Evolutionary conservation across 179 eudicot species (phyloP).

Genomic region (Beta lomatogona): DNA sequence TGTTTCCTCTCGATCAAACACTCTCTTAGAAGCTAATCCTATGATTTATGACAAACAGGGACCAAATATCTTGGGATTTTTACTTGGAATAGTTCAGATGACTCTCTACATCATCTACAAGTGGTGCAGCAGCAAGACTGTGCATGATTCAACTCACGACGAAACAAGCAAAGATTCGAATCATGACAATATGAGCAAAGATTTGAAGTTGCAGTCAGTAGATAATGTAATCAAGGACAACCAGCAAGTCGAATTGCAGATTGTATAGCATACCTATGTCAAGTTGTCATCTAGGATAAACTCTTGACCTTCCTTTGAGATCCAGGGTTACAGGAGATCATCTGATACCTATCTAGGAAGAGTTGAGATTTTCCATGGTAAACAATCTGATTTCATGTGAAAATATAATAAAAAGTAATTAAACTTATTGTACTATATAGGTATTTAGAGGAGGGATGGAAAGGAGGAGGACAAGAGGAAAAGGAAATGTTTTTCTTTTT

Average conservation of each 20-base stretch:
- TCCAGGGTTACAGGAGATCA: constrained; percentile 5
- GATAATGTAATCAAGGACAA: constrained; percentile 16
- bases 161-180: constrained; percentile 25
- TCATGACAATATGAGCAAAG: constrained; percentile 26
- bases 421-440: not conserved
- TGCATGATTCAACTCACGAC: constrained; percentile 18
- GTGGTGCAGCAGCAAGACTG: constrained; percentile 22
- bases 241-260: constrained; percentile 35
- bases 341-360: constrained; percentile 16
- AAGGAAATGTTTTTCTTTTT: not conserved
- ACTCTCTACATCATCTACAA: constrained; percentile 56
- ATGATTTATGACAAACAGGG: constrained; percentile 39
- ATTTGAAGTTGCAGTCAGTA: constrained; percentile 17
- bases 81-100: constrained; percentile 64
- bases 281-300: constrained; percentile 4
- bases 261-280: constrained; percentile 12
- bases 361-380: constrained; percentile 14
- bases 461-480: not conserved
- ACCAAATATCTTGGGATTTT: constrained; percentile 71
- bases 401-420: not conserved
- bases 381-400: constrained; percentile 18
- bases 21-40: constrained; percentile 11
- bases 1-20: no score
- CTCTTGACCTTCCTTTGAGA: constrained; percentile 10
- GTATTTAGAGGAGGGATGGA: not conserved